Base-by-base conservation (phyloP, 805 yeast species). In the Candida maesae region DNA sequence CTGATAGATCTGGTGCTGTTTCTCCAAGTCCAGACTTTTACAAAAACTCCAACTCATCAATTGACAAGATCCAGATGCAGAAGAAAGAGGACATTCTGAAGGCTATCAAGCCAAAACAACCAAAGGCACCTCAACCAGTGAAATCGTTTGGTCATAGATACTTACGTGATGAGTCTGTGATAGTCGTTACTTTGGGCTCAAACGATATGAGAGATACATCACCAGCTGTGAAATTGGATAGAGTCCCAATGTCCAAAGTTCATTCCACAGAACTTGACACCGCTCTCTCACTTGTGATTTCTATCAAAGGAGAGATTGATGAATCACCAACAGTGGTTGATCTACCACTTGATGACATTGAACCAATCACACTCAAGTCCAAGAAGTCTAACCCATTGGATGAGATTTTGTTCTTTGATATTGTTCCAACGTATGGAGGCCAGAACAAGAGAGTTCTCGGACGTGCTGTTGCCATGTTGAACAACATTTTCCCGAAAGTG, bases 211-310 rank as follows among this genome's bases (percentile, higher is more conserved):
- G 96, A 38, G 77, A 74, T 42, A 55, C 61, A 2, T 63, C 64
- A 11, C 71, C 73, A 7, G 85, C 91, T 0, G 73, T 90, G 10
- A 77, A 79, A 35, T 70, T 88, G 41, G 82, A 83, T 47, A 71
- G 78, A 27, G 85, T 84, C n/a, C 88, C 95, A 6, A 66, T 82
- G 38, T 73, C 89, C 1, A 82, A 81, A 53, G 81, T 81, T 3
- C 84, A 81, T 44, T 73, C 81, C n/a, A 84, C 95, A 0, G 93
- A 86, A 58, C 69, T 89, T 28, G 96, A 90, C 52, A 87, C 95
- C 3, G 95, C 95, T 0, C 72, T 90, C 28, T 83, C 95, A 1
- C 66, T 90, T 33, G 78, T 79, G 9, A 73, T 90, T 18, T 65
- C 70, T n/a, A 70, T 46, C 9, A 53, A 48, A 25, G 39, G 41